Evolutionary conservation across 1,284 basidiomycete genomes (phyloP), one percentile per base, ranked within the genome.

Genomic region (Polyporus tsugae): DNA sequence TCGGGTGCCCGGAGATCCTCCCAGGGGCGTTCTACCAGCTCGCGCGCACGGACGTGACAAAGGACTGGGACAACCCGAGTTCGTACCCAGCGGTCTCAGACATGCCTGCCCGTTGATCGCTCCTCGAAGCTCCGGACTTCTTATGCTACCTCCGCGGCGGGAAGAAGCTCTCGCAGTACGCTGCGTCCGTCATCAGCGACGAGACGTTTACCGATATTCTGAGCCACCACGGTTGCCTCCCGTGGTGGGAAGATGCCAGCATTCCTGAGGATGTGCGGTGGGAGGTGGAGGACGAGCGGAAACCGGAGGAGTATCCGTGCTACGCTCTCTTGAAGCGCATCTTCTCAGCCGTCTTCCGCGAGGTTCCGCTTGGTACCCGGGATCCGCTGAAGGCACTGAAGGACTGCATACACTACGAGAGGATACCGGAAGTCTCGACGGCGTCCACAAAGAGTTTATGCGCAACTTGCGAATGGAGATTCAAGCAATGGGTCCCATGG

Each of bases 1-100:
- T 46, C 25, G 82, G 82, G 42, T 74, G 90, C 38, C 19, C 53
- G 4, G 79, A 82, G 2, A 75, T 91, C 65, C 82, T 92, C 17
- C 86, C 88, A 3, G 83, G 88, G 13, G 89, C 89, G 0, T 85
- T 91, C 74, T 91, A 91, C 77, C 89, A 91, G 10, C 82, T 91
- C 64, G 58, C 65, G 7, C 57, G 55, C 35, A 67, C 60, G 41
- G 60, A 66, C n/a, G 61, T 68, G 35, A 53, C 65, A 60, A 42
- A 65, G 11, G 68, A 69, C 62, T 69, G 66, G 42, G 60, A 59
- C 13, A 1, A 22, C 6, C n/a, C 19, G 22, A 35, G 29, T 1
- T n/a, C 57, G 35, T 38, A 39, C 5, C 2, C 17, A 1, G 19
- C 33, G 2, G 35, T n/a, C n/a, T n/a, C n/a, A n/a, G 35, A 59